Percentiles rank a stretch among this genome's conserved stretches.
These are phyloP conservation scores for Leccinum ochraceum DNA, from an alignment of 768 basidiomycete genomes.

Conservation along the genomic window DNA sequence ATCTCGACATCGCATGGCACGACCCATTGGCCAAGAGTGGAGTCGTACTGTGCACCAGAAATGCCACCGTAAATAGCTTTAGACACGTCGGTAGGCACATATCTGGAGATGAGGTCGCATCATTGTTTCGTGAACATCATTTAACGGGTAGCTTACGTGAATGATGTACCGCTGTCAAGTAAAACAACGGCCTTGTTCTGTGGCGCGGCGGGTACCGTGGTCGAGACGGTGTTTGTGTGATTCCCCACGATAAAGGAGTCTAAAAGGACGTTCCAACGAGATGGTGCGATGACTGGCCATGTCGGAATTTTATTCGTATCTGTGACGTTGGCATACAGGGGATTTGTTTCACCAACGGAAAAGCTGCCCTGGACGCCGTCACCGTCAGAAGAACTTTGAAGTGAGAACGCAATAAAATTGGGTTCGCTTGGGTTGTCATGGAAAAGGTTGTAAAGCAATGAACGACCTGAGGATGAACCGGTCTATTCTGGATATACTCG, in stretches of 20 bases:
- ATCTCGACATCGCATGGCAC: slow-evolving; percentile 77
- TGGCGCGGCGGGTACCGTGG: slow-evolving; percentile 57
- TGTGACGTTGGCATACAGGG: slow-evolving; percentile 59
- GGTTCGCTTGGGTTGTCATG: slow-evolving; percentile 64
- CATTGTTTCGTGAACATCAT: slow-evolving; percentile 1
- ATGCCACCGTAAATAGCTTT: slow-evolving; percentile 69
- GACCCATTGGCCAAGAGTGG: slow-evolving; percentile 57
- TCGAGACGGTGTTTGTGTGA: slow-evolving; percentile 52
- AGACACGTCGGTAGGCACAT: slow-evolving; percentile 64
- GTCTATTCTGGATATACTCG: no score
- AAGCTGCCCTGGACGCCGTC: slow-evolving; percentile 67
- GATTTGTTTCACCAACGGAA: slow-evolving; percentile 73
- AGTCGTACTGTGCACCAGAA: slow-evolving; percentile 60
- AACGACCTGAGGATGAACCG: slow-evolving; percentile 60
- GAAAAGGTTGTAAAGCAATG: slow-evolving; percentile 77
- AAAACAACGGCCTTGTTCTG: slow-evolving; percentile 71
- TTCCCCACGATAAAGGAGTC: slow-evolving; percentile 69
- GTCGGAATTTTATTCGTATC: slow-evolving; percentile 64
- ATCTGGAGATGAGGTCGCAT: slow-evolving; percentile 43
- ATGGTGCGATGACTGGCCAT: slow-evolving; percentile 65
- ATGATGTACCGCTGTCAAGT: slow-evolving; percentile 82
- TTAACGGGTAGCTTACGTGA: slow-evolving; percentile 51
- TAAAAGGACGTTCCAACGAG: slow-evolving; percentile 74
- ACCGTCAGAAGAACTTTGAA: slow-evolving; percentile 58
- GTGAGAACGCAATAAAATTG: slow-evolving; percentile 78